A percentile compares a stretch with the other conserved stretches of the same genome.
Evolutionary conservation across 202 grass and related monocot species (phyloP).

Genomic region (Saccharum hybrid): DNA sequence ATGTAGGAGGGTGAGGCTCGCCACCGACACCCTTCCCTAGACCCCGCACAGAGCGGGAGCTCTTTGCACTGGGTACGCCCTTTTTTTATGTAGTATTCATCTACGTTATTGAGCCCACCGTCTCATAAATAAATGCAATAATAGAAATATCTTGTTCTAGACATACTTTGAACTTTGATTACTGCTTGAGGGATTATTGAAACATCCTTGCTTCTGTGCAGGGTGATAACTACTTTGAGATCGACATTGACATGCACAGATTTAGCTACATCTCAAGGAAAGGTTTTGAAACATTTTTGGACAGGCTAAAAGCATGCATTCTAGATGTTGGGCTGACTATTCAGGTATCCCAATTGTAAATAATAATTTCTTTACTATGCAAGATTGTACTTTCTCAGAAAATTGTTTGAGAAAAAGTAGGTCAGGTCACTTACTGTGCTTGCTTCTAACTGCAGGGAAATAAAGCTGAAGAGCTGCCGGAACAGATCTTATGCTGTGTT

Average conservation of each 20-base stretch:
- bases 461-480: conserved; percentile 89
- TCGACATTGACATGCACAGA: conserved; percentile 99
- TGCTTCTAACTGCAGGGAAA: conserved; percentile 65
- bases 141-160: conserved; percentile 19
- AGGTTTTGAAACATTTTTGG: conserved; percentile 93
- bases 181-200: background rate
- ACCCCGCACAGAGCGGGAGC: no score
- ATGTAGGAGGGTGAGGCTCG: background rate
- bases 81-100: conserved; percentile 18
- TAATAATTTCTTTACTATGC: background rate
- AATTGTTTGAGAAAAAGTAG: background rate
- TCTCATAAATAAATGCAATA: conserved; percentile 22
- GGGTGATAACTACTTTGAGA: conserved; percentile 91
- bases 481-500: conserved; percentile 89
- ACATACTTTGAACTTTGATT: conserved; percentile 16
- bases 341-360: conserved; percentile 57
- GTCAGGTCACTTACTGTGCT: background rate
- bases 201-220: conserved; percentile 54
- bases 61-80: no score
- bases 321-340: conserved; percentile 95
- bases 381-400: background rate
- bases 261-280: conserved; percentile 99
- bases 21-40: no score
- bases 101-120: background rate
- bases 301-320: conserved; percentile 85